These are phyloP conservation scores for Thecaphora thlaspeos DNA, from an alignment of 1,284 basidiomycete genomes.

Conservation along the genomic window DNA sequence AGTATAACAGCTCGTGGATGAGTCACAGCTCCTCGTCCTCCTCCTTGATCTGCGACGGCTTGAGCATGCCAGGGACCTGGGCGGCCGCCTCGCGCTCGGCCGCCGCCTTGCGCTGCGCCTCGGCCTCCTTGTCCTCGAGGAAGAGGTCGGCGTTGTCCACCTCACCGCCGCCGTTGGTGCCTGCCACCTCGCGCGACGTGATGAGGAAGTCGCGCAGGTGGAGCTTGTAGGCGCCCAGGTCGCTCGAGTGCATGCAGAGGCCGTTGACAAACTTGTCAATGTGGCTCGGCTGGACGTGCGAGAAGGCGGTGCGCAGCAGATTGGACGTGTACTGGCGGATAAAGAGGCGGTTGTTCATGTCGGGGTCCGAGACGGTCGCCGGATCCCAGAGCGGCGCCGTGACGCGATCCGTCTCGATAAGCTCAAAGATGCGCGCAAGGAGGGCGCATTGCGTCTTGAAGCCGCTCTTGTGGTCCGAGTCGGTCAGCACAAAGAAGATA, in stretches of 20 bases:
- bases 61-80: constrained; percentile 97
- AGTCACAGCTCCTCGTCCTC: constrained; percentile 54
- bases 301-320: constrained; percentile 60
- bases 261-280: constrained; percentile 64
- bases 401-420: constrained; percentile 81
- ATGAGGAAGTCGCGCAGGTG: constrained; percentile 73
- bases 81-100: constrained; percentile 84
- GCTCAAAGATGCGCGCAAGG: constrained; percentile 87
- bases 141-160: constrained; percentile 79
- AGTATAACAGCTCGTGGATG: constrained; percentile 43
- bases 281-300: constrained; percentile 57
- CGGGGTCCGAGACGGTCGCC: constrained; percentile 68
- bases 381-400: constrained; percentile 84
- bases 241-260: constrained; percentile 80
- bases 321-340: constrained; percentile 85
- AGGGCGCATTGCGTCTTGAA: constrained; percentile 58
- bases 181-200: constrained; percentile 63
- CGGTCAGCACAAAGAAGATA: constrained; percentile 95
- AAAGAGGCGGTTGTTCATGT: constrained; percentile 78
- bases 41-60: constrained; percentile 64
- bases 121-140: constrained; percentile 92
- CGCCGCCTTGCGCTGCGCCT: constrained; percentile 68
- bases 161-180: constrained; percentile 60
- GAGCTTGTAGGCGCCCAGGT: constrained; percentile 75
- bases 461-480: constrained; percentile 95